Base-by-base conservation (phyloP, 2,329 filamentous ascomycete species). In the Fusarium marasasianum region DNA sequence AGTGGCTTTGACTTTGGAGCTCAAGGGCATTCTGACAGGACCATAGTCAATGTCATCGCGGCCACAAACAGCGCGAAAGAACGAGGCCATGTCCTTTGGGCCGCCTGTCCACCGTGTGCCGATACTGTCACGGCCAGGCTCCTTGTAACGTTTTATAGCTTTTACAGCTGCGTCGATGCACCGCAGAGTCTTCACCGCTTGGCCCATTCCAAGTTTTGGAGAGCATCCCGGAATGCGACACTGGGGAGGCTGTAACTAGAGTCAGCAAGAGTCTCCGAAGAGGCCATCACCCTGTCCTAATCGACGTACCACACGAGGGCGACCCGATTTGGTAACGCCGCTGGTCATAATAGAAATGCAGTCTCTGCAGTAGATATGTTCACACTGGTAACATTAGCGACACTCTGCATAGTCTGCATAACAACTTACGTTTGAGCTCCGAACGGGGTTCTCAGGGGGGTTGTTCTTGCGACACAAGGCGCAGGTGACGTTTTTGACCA, bases 1-100 rank as follows among this genome's bases (percentile, higher is more conserved):
- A 1, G 81, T 72, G 0, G 76, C 79, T 0, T 77, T 78, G 1
- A 82, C 55, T 66, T 84, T 84, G 4, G 82, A 73, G 20, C 82
- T 81, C 0, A 78, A 71, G 0, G 77, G 60, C 10, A 78, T 51
- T 12, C 38, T 53, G 18, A 71, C 13, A 0, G 61, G 53, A 6
- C 8, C 48, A 5, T 22, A 50, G 10, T 13, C 29, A 0, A 68
- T 64, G 0, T 64, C 56, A 0, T 33, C 22, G 3, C 22, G 62
- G 0, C 38, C 53, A 12, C 63, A 66, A 8, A 63, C 59, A 5
- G 80, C 77, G 1, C 66, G 62, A 6, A 82, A 79, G 29, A 80
- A 81, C 1, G 62, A 61, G 0, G 22, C 20, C 15, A 0, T 6
- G 0, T 64, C 37, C 1, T 44, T n/a, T 6, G 13, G 20, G 0